phyloP scores from a whole-genome alignment of 176 grass and related monocot genomes.

The Musa acuminata region DNA sequence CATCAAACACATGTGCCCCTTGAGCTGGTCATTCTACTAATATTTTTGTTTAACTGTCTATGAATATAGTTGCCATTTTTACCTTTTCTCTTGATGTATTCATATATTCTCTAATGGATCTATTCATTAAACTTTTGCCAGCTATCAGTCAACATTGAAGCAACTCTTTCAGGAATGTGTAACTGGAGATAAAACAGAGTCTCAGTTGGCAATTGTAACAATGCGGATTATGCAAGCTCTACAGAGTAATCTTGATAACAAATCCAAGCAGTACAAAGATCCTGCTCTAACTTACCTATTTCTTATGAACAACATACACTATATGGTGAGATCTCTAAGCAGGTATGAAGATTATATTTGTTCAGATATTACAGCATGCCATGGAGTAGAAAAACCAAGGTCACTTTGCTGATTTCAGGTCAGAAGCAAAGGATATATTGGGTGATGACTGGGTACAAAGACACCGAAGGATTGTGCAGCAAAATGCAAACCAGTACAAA shows the following conservation, averaged over 20 bases:
- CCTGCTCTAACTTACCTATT: constrained; percentile 72
- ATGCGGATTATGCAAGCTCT: constrained; percentile 96
- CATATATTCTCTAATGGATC: background rate
- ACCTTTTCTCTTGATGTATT: background rate
- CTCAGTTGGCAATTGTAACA: constrained; percentile 69
- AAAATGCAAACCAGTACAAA: constrained; percentile 92
- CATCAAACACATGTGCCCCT: too few species aligned
- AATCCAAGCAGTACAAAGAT: constrained; percentile 95
- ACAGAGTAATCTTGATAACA: constrained; percentile 82
- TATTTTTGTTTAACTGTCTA: too few species aligned
- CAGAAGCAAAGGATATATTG: constrained; percentile 85
- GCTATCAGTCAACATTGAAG: constrained; percentile 88
- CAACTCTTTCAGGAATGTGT: constrained; percentile 89
- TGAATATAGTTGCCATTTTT: background rate
- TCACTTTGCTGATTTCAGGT: constrained; percentile 37
- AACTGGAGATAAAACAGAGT: constrained; percentile 66
- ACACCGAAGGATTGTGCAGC: constrained; percentile 83
- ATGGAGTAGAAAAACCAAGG: background rate
- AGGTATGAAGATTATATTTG: constrained; percentile 42
- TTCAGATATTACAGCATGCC: background rate
- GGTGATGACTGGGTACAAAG: constrained; percentile 98
- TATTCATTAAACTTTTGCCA: constrained; percentile 33
- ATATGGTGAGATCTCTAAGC: constrained; percentile 82
- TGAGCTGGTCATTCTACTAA: too few species aligned
- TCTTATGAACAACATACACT: constrained; percentile 98